Evolutionary conservation across 441 rosid genomes (phyloP).

Genomic region (Erysimum cheiri): DNA sequence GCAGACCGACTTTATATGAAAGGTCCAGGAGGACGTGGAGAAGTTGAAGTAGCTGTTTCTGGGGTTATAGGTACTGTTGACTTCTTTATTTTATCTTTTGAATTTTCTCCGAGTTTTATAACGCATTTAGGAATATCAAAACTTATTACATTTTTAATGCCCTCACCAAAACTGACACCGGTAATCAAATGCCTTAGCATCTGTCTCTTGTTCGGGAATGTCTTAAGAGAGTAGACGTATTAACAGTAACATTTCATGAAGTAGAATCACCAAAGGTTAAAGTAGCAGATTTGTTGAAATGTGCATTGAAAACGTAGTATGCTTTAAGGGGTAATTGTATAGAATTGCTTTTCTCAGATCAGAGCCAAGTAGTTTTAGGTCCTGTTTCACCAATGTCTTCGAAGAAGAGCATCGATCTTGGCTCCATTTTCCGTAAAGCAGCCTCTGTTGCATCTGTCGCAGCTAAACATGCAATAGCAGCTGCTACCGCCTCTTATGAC

Average conservation of each 20-base stretch:
- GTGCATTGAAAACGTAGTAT: slow-evolving; percentile 30
- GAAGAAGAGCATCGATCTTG: slow-evolving; percentile 79
- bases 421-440: slow-evolving; percentile 84
- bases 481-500: slow-evolving; percentile 63
- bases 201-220: background rate
- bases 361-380: slow-evolving; percentile 82
- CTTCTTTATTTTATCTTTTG: background rate
- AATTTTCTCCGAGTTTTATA: background rate
- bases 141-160: background rate
- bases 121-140: background rate
- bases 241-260: slow-evolving; percentile 14
- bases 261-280: background rate
- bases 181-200: background rate
- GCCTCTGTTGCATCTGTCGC: slow-evolving; percentile 93
- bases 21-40: slow-evolving; percentile 99
- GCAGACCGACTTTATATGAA: slow-evolving; percentile 89
- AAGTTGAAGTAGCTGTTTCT: slow-evolving; percentile 98
- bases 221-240: slow-evolving; percentile 25
- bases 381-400: slow-evolving; percentile 83
- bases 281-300: background rate
- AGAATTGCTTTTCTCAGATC: slow-evolving; percentile 65
- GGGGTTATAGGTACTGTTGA: slow-evolving; percentile 73
- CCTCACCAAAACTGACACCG: background rate
- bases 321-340: slow-evolving; percentile 41
- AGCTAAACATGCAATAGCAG: slow-evolving; percentile 94